Conservation (phyloP, 345 rosid species). For the Cardiospermum halicacabum region DNA sequence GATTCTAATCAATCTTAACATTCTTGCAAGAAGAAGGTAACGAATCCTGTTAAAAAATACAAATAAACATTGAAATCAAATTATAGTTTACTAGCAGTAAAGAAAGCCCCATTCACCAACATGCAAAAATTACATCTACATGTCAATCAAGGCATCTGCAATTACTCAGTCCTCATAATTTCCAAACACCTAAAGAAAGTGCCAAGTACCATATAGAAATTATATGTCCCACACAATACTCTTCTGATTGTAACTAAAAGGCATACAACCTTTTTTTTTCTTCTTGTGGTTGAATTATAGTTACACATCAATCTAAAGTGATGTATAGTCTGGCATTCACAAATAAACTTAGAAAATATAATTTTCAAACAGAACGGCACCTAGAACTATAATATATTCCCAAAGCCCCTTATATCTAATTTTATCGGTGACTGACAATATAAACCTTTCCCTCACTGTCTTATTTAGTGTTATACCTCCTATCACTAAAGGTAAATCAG, state of each 20-base stretch:
- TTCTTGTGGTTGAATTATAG: background rate
- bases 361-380: background rate
- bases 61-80: slow-evolving; percentile 9
- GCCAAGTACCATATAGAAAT: background rate
- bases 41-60: slow-evolving; percentile 72
- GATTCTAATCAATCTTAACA: slow-evolving; percentile 85
- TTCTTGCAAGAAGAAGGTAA: slow-evolving; percentile 91
- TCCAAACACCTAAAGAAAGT: background rate
- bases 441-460: background rate
- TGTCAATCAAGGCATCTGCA: background rate
- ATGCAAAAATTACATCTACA: background rate
- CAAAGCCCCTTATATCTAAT: background rate
- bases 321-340: background rate
- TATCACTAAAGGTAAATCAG: too few species aligned
- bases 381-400: background rate
- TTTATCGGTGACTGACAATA: background rate
- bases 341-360: background rate
- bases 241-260: background rate
- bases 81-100: background rate
- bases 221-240: background rate
- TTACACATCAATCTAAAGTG: background rate
- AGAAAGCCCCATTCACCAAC: background rate
- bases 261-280: background rate
- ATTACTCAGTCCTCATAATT: background rate
- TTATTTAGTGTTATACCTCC: too few species aligned